Conservation (phyloP, 768 basidiomycete genomes). For the Auriscalpium microsporum region DNA sequence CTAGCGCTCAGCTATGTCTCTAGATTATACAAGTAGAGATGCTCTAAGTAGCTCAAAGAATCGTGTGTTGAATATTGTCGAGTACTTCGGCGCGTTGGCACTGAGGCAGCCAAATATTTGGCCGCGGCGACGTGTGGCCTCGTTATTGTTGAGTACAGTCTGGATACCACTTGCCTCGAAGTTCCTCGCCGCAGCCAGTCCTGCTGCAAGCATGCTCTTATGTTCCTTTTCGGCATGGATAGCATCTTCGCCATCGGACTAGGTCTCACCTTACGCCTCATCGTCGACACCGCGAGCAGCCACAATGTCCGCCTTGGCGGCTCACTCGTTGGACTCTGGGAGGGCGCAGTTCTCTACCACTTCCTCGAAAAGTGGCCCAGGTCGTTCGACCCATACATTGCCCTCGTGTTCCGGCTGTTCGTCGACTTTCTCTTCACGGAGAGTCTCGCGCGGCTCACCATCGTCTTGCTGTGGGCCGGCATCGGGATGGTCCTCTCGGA, state of each 20-base stretch:
- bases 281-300: slow-evolving; percentile 45
- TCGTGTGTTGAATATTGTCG: no score
- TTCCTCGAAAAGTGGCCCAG: slow-evolving; percentile 58
- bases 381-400: slow-evolving; percentile 64
- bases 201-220: not conserved
- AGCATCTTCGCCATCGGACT: slow-evolving; percentile 58
- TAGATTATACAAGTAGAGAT: no score
- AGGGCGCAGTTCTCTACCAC: slow-evolving; percentile 66
- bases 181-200: no score
- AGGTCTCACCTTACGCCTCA: slow-evolving; percentile 56
- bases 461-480: slow-evolving; percentile 46
- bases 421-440: slow-evolving; percentile 65
- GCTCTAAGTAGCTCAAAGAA: no score
- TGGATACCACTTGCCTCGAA: no score
- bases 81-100: no score
- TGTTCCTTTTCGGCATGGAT: slow-evolving; percentile 41
- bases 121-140: no score
- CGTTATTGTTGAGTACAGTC: no score
- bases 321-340: slow-evolving; percentile 70
- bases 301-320: slow-evolving; percentile 46
- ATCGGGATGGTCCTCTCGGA: slow-evolving; percentile 47
- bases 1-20: no score
- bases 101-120: no score
- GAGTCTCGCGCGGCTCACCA: slow-evolving; percentile 34
- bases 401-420: slow-evolving; percentile 59